These are phyloP conservation scores for Erigeron philadelphicus DNA, from an alignment of 140 eudicot genomes.

Conservation along the genomic window DNA sequence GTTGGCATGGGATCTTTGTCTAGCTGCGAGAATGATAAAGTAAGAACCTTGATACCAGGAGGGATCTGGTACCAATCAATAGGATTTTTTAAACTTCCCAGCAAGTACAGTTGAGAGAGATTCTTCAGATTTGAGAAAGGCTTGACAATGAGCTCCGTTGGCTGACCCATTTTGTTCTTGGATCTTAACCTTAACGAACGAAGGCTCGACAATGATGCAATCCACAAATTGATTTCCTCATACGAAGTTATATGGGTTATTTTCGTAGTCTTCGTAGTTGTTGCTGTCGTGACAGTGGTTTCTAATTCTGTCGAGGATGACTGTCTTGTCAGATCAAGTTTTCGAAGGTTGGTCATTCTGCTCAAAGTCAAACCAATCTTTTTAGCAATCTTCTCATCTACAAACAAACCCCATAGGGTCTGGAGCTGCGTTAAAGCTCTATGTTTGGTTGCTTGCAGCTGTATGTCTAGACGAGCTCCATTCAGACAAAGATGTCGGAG, in stretches of 20 bases:
- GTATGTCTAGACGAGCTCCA: conserved; percentile 33
- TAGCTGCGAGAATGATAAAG: conserved; percentile 50
- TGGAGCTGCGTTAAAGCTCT: conserved; percentile 33
- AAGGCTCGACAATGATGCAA: conserved; percentile 24
- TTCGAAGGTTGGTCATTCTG: conserved; percentile 38
- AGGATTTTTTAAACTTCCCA: conserved; percentile 33
- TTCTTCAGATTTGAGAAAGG: conserved; percentile 31
- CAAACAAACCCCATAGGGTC: conserved; percentile 45
- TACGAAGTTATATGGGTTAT: conserved; percentile 24
- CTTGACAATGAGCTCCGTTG: conserved; percentile 34
- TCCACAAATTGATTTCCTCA: conserved; percentile 29
- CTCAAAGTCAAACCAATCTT: conserved; percentile 32
- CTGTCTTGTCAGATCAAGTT: conserved; percentile 44
- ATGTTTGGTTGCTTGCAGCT: conserved; percentile 13
- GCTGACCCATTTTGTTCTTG: conserved; percentile 42
- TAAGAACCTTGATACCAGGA: conserved; percentile 40
- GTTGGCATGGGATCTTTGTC: conserved; percentile 50
- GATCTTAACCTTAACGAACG: conserved; percentile 41
- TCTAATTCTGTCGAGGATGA: background rate
- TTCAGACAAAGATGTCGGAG: conserved; percentile 47
- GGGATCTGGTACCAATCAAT: conserved; percentile 36
- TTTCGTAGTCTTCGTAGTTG: conserved; percentile 21
- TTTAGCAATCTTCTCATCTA: conserved; percentile 35
- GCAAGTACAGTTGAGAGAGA: conserved; percentile 40
- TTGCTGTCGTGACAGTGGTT: conserved; percentile 17